phyloP scores from a whole-genome alignment of 208 protist genomes.

The Trypanosoma mega region DNA sequence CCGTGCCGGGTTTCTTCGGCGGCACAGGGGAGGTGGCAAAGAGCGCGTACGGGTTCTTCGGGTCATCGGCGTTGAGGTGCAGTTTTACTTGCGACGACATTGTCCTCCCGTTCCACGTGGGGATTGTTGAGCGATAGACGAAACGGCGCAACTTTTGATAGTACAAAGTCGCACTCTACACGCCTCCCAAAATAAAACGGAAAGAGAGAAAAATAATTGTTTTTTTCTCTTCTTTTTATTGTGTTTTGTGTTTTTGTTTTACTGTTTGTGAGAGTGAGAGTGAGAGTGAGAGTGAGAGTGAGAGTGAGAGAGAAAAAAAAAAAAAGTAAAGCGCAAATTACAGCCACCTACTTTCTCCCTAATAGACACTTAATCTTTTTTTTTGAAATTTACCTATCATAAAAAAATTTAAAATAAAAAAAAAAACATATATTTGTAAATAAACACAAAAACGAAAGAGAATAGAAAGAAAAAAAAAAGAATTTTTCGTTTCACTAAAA shows the following conservation, averaged over 20 bases:
- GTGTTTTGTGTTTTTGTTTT: no score
- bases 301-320: background rate
- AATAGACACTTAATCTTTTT: background rate
- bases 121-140: background rate
- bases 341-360: background rate
- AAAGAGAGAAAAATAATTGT: no score
- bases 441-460: slow-evolving; percentile 18
- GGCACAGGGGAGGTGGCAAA: slow-evolving; percentile 44
- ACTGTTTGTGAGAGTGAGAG: background rate
- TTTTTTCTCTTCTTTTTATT: no score
- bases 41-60: slow-evolving; percentile 61
- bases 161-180: background rate
- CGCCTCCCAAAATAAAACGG: no score
- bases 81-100: slow-evolving; percentile 27
- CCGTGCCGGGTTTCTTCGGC: slow-evolving; percentile 60
- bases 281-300: background rate
- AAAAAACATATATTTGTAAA: slow-evolving; percentile 11
- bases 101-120: background rate
- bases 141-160: background rate
- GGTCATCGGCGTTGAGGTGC: slow-evolving; percentile 70
- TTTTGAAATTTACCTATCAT: slow-evolving; percentile 7
- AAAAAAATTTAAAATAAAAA: slow-evolving; percentile 13
- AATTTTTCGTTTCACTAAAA: background rate
- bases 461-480: background rate
- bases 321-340: no score